A percentile compares a stretch with the other conserved stretches of the same genome.
phyloP scores from a whole-genome alignment of 1,284 basidiomycete species.

The Pascua sp. region DNA sequence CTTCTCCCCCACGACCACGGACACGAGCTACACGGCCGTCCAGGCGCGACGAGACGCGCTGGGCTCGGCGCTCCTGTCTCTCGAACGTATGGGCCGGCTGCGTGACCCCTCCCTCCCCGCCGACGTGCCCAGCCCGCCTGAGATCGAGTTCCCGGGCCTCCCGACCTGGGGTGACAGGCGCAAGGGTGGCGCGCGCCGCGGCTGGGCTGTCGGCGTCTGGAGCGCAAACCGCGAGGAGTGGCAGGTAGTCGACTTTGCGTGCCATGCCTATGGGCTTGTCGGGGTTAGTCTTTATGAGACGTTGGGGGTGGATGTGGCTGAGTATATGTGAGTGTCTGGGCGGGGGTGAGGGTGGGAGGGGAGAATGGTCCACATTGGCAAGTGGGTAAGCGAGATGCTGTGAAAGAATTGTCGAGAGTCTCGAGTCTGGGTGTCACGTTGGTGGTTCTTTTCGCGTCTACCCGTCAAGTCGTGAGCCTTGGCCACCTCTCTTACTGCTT shows the following conservation, averaged over 20 bases:
- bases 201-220: slow-evolving; percentile 53
- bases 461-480: no score
- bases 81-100: slow-evolving; percentile 41
- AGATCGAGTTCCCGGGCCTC: slow-evolving; percentile 31
- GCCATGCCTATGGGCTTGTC: slow-evolving; percentile 76
- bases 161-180: slow-evolving; percentile 30
- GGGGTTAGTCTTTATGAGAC: slow-evolving; percentile 90
- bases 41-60: slow-evolving; percentile 36
- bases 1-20: slow-evolving; percentile 32
- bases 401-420: no score
- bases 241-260: slow-evolving; percentile 79
- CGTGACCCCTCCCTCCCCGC: slow-evolving; percentile 21
- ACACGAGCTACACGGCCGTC: slow-evolving; percentile 35
- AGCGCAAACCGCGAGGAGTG: slow-evolving; percentile 65
- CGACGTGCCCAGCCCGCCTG: slow-evolving; percentile 19
- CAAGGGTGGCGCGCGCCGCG: slow-evolving; percentile 38
- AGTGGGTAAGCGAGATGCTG: no score
- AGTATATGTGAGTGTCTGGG: slow-evolving; percentile 32
- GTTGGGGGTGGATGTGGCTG: slow-evolving; percentile 64
- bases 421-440: no score
- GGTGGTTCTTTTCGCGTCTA: no score
- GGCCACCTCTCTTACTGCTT: no score
- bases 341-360: no score
- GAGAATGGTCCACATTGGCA: no score
- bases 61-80: slow-evolving; percentile 43